Conservation (phyloP, 192 early-diverging fungal species). For the Funneliformis mosseae region DNA sequence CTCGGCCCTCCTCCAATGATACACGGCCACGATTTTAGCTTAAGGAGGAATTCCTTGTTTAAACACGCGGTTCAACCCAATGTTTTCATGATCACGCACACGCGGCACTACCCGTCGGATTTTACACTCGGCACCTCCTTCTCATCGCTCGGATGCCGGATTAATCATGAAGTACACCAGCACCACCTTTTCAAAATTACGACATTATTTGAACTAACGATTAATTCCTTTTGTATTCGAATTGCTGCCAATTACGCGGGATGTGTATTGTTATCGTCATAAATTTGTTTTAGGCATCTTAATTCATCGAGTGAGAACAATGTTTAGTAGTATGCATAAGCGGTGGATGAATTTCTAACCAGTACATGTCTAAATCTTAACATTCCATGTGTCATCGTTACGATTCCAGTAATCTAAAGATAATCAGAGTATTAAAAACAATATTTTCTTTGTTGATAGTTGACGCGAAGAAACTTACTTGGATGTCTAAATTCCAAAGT, state of each 20-base stretch:
- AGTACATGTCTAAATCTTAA: constrained; percentile 27
- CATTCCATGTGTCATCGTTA: too few relatives aligned
- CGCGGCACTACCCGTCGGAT: constrained; percentile 28
- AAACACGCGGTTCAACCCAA: constrained; percentile 23
- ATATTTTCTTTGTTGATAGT: too few relatives aligned
- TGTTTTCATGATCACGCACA: constrained; percentile 33
- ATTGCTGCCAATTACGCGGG: too few relatives aligned
- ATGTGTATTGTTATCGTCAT: too few relatives aligned
- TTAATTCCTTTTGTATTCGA: background rate
- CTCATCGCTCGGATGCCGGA: constrained; percentile 31
- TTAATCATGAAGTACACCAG: constrained; percentile 30
- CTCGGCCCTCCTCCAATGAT: background rate
- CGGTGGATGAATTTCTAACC: constrained; percentile 20
- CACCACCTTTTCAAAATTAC: background rate
- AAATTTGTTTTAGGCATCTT: background rate
- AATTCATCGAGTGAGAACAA: constrained; percentile 23
- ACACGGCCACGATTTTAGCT: constrained; percentile 23
- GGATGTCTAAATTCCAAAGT: too few relatives aligned
- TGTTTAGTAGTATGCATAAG: background rate
- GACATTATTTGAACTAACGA: background rate
- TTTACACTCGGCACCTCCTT: constrained; percentile 24
- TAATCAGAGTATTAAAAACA: too few relatives aligned
- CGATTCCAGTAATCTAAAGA: too few relatives aligned
- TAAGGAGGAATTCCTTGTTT: constrained; percentile 30
- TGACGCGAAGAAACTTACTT: too few relatives aligned